Evolutionary conservation across 2,329 filamentous ascomycete species (phyloP), one percentile per base, ranked within the genome.

Genomic region (Pezicula carpinea): DNA sequence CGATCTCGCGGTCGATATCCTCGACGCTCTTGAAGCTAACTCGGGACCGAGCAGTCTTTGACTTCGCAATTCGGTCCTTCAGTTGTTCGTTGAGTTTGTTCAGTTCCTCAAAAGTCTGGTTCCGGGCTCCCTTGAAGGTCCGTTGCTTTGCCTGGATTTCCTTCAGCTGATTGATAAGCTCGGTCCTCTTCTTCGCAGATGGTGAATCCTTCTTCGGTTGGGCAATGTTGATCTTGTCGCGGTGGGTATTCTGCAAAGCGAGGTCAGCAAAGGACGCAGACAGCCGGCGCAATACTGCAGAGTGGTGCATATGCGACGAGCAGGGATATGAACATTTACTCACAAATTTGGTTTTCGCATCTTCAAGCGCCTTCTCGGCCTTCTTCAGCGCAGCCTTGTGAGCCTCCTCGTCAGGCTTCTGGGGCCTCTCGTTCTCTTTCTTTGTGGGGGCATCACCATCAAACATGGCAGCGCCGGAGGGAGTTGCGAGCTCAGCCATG

Each of bases 31-130:
- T 96, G 81, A 85, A 97, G 44, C 82, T 74, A 51, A 95, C 78
- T 66, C 89, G 87, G 69, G 81, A 79, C 61, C 87, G 86, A 54
- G 88, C 87, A 47, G 76, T 79, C 79, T 96, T 97, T 67, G 95
- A 88, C 72, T 96, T 90, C 57, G 79, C 74, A 57, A 95, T 84
- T 56, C 88, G 85, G 61, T 83, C 82, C 73, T 92, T 92, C 63
- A 99, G 76, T 66, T 90, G 87, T 65, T 91, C 85, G 60, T 97
- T 91, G 50, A 96, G 82, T 58, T 85, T 83, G 79, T 93, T 95
- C 73, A 96, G 87, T 72, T 95, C 89, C 62, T 96, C 91, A 61
- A 89, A 79, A 67, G 91, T 84, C 64, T 79, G 77, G 59, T 77
- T 80, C 47, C 91, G 87, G 45, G 86, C 83, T 50, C 83, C 80